Evolutionary conservation across 2,329 filamentous ascomycete genomes (phyloP), one percentile per base, ranked within the genome.

Genomic region (Fusarium lyarnte): DNA sequence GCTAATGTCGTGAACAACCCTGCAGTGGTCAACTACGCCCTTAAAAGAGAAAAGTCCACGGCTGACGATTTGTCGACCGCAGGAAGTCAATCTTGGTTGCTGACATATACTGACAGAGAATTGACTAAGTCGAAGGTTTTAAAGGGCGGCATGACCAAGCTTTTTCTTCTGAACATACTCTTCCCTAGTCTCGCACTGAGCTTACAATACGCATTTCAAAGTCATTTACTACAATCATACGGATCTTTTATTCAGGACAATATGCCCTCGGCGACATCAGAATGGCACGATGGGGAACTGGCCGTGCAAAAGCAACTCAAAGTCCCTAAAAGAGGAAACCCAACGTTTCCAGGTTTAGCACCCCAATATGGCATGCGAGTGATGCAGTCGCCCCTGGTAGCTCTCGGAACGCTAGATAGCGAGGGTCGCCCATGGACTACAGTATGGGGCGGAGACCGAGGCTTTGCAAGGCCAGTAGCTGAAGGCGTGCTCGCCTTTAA

Each of bases 371-470:
- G 85, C 3, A 83, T 85, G 69, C 87, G 93, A 69, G 85, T 94
- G 6, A 84, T 87, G 55, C 82, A 82, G 21, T 90, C 89, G 1
- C 90, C 93, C 2, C 84, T 96, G 12, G 84, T 96, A 19, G 93
- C 93, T 1, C 82, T 97, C 23, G 94, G 94, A 2, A 89, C 92
- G 0, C 81, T 95, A 3, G 93, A 96, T 76, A 80, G 82, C 5
- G 77, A 89, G 25, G 87, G 87, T 5, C 84, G 88, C 25, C 93
- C 92, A 3, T 97, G 94, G 94, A 92, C 91, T 21, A 92, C 92
- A 0, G 70, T 97, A 12, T 92, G 92, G 89, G 93, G 93, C n/a
- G 94, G 94, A 21, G 84, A 91, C 64, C 81, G 87, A 2, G 92
- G 92, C 0, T 93, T 95, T 73, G 89, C 90, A 1, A 84, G 87